Evolutionary conservation across 768 basidiomycete species (phyloP).

Genomic region (Russula ochroleuca): DNA sequence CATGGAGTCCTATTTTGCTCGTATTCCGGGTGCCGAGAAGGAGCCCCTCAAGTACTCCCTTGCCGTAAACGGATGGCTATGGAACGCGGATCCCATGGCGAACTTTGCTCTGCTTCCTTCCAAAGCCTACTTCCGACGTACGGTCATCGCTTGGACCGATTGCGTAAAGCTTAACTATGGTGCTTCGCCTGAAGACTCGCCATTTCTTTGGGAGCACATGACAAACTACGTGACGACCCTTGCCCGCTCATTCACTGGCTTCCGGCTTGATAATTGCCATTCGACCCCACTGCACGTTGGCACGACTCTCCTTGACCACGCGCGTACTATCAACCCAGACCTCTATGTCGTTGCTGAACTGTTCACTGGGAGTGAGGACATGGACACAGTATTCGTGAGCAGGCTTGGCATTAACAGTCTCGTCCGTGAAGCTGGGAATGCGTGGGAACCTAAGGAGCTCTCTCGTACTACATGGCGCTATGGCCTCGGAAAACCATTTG

Average conservation of each 20-base stretch:
- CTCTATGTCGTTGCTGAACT: slow-evolving; percentile 97
- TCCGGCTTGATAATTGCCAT: slow-evolving; percentile 98
- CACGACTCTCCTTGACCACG: slow-evolving; percentile 88
- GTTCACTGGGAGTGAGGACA: slow-evolving; percentile 93
- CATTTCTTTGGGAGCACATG: slow-evolving; percentile 88
- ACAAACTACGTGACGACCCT: slow-evolving; percentile 74
- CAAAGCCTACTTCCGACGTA: slow-evolving; percentile 90
- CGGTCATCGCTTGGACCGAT: slow-evolving; percentile 97
- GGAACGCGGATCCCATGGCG: slow-evolving; percentile 88
- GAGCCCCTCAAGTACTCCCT: slow-evolving; percentile 61
- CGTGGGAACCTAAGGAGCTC: slow-evolving; percentile 82
- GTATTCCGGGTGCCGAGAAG: slow-evolving; percentile 51
- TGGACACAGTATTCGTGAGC: slow-evolving; percentile 87
- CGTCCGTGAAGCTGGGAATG: slow-evolving; percentile 93
- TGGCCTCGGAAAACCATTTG: slow-evolving; percentile 91
- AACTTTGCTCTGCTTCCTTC: slow-evolving; percentile 93
- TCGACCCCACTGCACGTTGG: slow-evolving; percentile 97
- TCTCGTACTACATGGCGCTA: slow-evolving; percentile 84
- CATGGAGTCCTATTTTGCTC: slow-evolving; percentile 91
- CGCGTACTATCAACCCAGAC: slow-evolving; percentile 81
- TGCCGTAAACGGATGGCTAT: slow-evolving; percentile 99
- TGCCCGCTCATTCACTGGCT: slow-evolving; percentile 85
- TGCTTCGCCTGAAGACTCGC: slow-evolving; percentile 43
- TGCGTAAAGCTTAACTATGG: slow-evolving; percentile 99
- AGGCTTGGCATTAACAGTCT: slow-evolving; percentile 90